Percentiles rank a stretch among this genome's conserved stretches.
Conservation (phyloP, 192 early-diverging fungal species). For the Coemansia sp. region DNA sequence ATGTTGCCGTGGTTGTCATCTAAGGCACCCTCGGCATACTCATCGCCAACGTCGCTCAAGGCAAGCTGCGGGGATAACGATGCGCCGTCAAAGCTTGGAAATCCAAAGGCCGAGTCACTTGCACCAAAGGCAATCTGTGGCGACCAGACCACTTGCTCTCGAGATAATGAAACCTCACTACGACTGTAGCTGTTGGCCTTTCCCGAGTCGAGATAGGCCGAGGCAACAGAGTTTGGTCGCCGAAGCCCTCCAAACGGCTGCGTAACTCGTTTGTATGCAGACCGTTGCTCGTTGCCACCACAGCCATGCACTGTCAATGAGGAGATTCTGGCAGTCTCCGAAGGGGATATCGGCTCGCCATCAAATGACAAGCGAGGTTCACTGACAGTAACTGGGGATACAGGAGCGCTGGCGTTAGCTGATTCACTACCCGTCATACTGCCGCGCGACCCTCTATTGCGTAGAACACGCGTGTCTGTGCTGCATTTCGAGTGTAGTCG, state of each 20-base stretch:
- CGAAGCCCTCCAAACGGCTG: slow-evolving; percentile 22
- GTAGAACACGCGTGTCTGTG: slow-evolving; percentile 18
- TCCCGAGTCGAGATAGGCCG: slow-evolving; percentile 21
- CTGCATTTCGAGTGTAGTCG: slow-evolving; percentile 21
- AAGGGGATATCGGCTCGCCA: slow-evolving; percentile 29
- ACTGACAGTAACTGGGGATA: slow-evolving; percentile 25
- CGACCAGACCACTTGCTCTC: slow-evolving; percentile 52
- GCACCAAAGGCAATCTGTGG: slow-evolving; percentile 36
- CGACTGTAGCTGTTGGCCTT: slow-evolving; percentile 25
- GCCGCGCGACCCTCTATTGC: slow-evolving; percentile 27
- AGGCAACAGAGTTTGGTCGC: slow-evolving; percentile 21
- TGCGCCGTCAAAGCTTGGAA: slow-evolving; percentile 8
- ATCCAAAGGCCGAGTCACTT: slow-evolving; percentile 30
- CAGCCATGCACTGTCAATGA: slow-evolving; percentile 21
- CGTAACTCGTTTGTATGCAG: slow-evolving; percentile 9
- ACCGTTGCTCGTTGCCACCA: slow-evolving; percentile 5
- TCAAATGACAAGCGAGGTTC: slow-evolving; percentile 49
- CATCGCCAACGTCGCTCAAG: slow-evolving; percentile 28
- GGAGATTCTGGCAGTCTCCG: slow-evolving; percentile 29
- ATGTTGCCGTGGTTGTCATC: neutral
- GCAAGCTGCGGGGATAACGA: slow-evolving; percentile 3
- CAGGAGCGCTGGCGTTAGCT: slow-evolving; percentile 27
- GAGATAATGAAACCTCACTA: slow-evolving; percentile 42
- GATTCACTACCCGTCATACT: slow-evolving; percentile 30
- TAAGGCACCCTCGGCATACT: slow-evolving; percentile 12